A percentile compares a stretch with the other conserved stretches of the same genome.
Evolutionary conservation across 345 rosid genomes (phyloP).

Genomic region (thale cress (Arabidopsis thaliana)): DNA sequence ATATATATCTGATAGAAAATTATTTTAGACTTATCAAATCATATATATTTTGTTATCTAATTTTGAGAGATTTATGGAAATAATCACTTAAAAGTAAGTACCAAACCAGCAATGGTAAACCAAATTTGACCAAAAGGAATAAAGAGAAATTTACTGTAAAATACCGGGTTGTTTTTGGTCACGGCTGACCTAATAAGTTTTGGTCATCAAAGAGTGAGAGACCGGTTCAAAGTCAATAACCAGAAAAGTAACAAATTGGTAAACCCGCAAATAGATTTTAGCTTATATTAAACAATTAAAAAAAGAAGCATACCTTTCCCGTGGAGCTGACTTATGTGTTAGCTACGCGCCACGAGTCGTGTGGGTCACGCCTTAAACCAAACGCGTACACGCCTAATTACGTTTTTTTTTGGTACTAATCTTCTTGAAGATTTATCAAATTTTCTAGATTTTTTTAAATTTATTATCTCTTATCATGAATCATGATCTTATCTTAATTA

Average conservation of each 20-base stretch:
- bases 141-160: conserved; percentile 4
- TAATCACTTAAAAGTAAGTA: background rate
- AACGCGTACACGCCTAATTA: conserved; percentile 49
- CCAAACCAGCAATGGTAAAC: conserved; percentile 19
- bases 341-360: conserved; percentile 48
- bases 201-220: conserved; percentile 40
- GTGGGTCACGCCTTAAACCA: conserved; percentile 46
- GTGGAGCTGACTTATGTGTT: conserved; percentile 48
- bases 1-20: background rate
- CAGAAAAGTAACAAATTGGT: conserved; percentile 35
- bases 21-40: background rate
- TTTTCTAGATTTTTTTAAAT: background rate
- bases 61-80: background rate
- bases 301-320: conserved; percentile 41
- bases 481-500: background rate
- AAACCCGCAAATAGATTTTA: conserved; percentile 27
- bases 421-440: conserved; percentile 5
- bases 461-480: background rate
- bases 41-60: background rate
- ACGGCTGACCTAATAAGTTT: conserved; percentile 36
- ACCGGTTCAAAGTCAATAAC: conserved; percentile 50
- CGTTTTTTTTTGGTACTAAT: conserved; percentile 30
- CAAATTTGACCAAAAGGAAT: conserved; percentile 32
- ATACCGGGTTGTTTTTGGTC: conserved; percentile 27
- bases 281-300: background rate